Base-by-base conservation (phyloP, 129 eudicot species). In the Calendula officinalis region DNA sequence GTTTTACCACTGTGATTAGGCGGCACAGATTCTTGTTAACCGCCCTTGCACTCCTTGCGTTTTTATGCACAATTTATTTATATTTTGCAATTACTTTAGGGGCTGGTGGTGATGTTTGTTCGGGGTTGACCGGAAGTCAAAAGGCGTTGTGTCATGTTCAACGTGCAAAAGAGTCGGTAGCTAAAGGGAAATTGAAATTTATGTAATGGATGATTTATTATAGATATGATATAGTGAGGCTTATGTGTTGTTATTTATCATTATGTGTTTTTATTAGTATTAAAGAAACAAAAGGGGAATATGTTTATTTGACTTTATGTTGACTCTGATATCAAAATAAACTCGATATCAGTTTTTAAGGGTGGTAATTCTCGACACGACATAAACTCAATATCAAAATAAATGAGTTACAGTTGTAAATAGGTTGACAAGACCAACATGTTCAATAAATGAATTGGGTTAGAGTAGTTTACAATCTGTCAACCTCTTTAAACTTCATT, bases 41-140 rank as follows among this genome's bases (percentile, higher is more conserved):
- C 5, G 94, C 97, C 45, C 95, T 91, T 27, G 94, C 38, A 59
- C 94, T 91, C 42, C 87, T 91, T 12, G 78, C 81, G 6, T 65
- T 87, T 38, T 81, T 91, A 4, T 91, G 97, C 86, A 84, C 90
- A 16, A 37, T 91, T 56, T 91, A 91, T 67, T 95, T 91, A 8
- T 91, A 91, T 64, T 91, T 91, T 62, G 97, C 97, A 3, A 73
- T 91, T 52, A 91, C 97, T 36, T 75, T 91, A 43, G 97, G 95
- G 42, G 64, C 75, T 3, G 54, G 32, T 3, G 83, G 32, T 2
- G 84, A 84, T 37, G 54, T 70, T 1, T 91, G 97, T 71, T 76
- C 87, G 16, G 85, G 78, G 12, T 71, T 91, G 83, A 67, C 80
- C 0, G 95, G 94, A 38, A 60, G 77, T 30, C 80, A 82, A 46